Percentiles rank a stretch among this genome's conserved stretches.
Evolutionary conservation across 805 yeast species (phyloP).

Genomic region (Saturnispora silvae): DNA sequence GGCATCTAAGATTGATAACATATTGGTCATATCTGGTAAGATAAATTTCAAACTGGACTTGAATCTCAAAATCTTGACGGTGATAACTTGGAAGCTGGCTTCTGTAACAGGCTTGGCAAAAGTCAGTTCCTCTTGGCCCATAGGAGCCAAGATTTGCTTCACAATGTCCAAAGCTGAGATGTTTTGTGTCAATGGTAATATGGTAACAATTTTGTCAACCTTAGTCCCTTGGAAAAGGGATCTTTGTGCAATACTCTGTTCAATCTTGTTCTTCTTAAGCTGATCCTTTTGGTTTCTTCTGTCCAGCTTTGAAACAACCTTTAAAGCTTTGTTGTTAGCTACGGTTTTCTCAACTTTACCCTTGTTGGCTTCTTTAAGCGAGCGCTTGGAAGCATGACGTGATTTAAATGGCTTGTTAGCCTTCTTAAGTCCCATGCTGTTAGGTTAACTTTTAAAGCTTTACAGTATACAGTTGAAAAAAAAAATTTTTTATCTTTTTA

Average conservation of each 20-base stretch:
- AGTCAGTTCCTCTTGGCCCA: slow-evolving; percentile 25
- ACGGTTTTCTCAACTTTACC: slow-evolving; percentile 75
- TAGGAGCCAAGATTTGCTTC: slow-evolving; percentile 33
- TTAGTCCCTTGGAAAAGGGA: slow-evolving; percentile 58
- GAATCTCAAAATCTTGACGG: slow-evolving; percentile 50
- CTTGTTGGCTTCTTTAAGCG: slow-evolving; percentile 65
- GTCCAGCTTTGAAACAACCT: slow-evolving; percentile 39
- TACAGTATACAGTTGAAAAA: neutral
- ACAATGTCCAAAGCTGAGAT: slow-evolving; percentile 46
- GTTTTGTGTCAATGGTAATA: slow-evolving; percentile 72
- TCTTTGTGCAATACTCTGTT: slow-evolving; percentile 45
- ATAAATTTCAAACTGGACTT: slow-evolving; percentile 67
- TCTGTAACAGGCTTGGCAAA: slow-evolving; percentile 25
- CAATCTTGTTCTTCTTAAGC: slow-evolving; percentile 59
- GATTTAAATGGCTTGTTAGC: slow-evolving; percentile 87
- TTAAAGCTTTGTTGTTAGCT: slow-evolving; percentile 28
- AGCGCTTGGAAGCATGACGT: slow-evolving; percentile 82
- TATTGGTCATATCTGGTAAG: slow-evolving; percentile 56
- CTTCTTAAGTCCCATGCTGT: slow-evolving; percentile 77
- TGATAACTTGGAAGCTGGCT: slow-evolving; percentile 39
- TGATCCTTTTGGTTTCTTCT: slow-evolving; percentile 76
- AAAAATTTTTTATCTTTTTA: neutral
- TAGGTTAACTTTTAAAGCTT: no score
- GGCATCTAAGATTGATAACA: slow-evolving; percentile 68
- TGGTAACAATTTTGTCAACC: slow-evolving; percentile 73